Evolutionary conservation across 306 rosid genomes (phyloP), one percentile per base, ranked within the genome.

Genomic region (Calophaca sinica): DNA sequence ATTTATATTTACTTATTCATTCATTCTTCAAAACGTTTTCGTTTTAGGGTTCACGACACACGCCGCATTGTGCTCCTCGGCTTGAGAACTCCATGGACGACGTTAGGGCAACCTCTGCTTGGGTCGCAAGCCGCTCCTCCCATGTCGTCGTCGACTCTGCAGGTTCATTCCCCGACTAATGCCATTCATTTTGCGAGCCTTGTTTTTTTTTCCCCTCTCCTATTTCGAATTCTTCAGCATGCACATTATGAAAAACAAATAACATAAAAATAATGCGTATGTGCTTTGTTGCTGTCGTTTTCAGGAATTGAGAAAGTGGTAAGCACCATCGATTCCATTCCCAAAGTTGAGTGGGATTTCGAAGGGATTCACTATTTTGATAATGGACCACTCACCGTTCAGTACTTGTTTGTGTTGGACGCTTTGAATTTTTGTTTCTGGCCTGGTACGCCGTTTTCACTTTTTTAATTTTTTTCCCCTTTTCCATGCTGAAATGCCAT

Each of bases 341-440:
- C 98, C 9, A 89, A 85, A 81, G 94, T 94, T 38, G 82, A 83
- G 50, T 94, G 98, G 97, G 96, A 94, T 85, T 94, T 94, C 44
- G 98, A 94, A 88, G 98, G 98, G 86, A 94, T 94, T 88, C 98
- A 94, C 77, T 94, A 87, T 63, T 91, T 94, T 58, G 98, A 91
- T 14, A 87, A 91, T 65, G 97, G 97, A 11, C 98, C 97, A 2
- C 91, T 91, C 75, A 90, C 98, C 29, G 96, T 91, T 72, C 98
- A 94, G 85, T 94, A 91, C 82, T 81, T 94, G 67, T 78, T 94
- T 66, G 98, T 94, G 7, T 68, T 91, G 80, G 97, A 94, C 73
- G 93, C 97, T 84, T 50, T 94, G 69, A 94, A 94, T 80, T 94
- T 94, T 82, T 94, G 98, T 83, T 94, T 94, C 84, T 94, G 97